Percentiles rank a stretch among this genome's conserved stretches.
phyloP scores from a whole-genome alignment of 2,329 filamentous ascomycete genomes.

The Neonectria hederae region DNA sequence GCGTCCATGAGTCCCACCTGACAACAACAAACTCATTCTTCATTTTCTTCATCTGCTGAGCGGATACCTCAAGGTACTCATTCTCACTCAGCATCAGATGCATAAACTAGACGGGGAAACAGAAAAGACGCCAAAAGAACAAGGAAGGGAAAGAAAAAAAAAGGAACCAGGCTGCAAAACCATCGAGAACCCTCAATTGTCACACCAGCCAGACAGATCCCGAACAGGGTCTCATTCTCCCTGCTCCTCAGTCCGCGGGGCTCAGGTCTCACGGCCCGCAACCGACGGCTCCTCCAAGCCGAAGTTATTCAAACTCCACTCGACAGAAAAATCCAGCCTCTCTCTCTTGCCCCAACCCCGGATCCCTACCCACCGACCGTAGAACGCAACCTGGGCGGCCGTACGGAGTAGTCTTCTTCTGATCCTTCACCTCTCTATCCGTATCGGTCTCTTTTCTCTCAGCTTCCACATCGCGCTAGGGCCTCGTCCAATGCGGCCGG shows the following conservation, averaged over 20 bases:
- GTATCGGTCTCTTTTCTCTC: conserved; percentile 16
- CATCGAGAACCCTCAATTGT: not conserved
- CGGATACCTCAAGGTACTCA: not conserved
- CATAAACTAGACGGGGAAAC: not conserved
- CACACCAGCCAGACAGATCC: not conserved
- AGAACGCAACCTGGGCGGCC: not conserved
- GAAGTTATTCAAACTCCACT: not conserved
- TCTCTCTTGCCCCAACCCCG: not conserved
- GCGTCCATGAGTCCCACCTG: no score
- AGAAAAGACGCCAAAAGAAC: not conserved
- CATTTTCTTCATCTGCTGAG: not conserved
- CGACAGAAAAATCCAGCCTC: not conserved
- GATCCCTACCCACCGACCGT: not conserved
- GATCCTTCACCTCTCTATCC: not conserved
- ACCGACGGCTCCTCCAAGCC: conserved; percentile 1
- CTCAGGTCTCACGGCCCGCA: not conserved
- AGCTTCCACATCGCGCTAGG: conserved; percentile 22
- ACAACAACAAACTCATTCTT: no score
- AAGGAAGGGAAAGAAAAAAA: not conserved
- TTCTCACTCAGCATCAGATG: not conserved
- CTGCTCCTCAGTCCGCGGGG: not conserved
- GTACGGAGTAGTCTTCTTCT: no score
- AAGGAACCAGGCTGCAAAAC: conserved; percentile 7
- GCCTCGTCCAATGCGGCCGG: conserved; percentile 22
- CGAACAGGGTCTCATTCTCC: not conserved